Base-by-base conservation (phyloP, 306 rosid genomes). In the Potentilla sterilis region DNA sequence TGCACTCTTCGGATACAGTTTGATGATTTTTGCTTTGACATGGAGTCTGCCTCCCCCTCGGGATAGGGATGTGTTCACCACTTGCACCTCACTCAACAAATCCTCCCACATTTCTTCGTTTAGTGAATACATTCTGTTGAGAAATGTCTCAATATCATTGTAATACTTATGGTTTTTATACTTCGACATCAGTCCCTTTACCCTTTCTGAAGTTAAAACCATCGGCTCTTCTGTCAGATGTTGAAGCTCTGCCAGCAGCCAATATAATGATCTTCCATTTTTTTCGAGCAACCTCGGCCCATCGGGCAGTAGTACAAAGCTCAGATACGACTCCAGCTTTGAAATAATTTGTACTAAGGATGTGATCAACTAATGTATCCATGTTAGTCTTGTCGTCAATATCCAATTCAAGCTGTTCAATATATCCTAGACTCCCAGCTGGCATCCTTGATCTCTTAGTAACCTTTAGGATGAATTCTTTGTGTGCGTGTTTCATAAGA, bases 1-100 rank as follows among this genome's bases (percentile, higher is more conserved):
- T 2, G 98, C 91, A 9, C 89, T 85, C 85, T 79, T 91, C 6
- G 92, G 98, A 64, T 93, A 89, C 77, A 91, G 96, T 89, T 24
- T 93, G 89, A 79, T 91, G 73, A 91, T 81, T 16, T 91, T 86
- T 54, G 93, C 98, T 74, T 93, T 84, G 28, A 84, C 83, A 75
- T 89, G 89, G 73, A 91, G 98, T 72, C 95, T 89, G 76, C 19
- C 1, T 52, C 28, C 10, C 59, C 22, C 24, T 16, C 0, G 6
- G 4, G 57, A 51, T 49, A 1, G 55, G 21, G 21, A 1, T 16
- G 6, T 21, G 19, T 16, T 49, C 55, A 2, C 57, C 28, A 28
- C 28, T 51, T 51, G 2, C 24, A 19, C 58, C 22, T 16, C 24
- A 18, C 58, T 19, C 19, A 6, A 9, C 24, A 52, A 52, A 52